Conservation (phyloP, 306 rosid genomes). For the Hippophae gyantsensis region DNA sequence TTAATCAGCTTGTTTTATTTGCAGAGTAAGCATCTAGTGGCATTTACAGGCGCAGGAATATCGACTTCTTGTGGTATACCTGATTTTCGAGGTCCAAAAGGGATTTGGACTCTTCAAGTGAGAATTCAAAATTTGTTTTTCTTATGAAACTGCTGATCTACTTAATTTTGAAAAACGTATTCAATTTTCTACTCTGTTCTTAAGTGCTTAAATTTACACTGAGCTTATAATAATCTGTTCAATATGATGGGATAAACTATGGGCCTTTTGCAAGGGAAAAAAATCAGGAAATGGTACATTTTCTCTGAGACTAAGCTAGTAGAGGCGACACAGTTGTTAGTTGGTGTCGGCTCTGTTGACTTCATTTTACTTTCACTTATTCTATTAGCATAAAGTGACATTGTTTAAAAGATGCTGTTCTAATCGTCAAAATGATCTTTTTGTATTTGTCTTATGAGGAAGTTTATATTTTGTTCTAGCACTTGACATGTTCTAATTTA, state of each 20-base stretch:
- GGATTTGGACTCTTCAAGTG: conserved; percentile 98
- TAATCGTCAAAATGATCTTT: too few relatives aligned
- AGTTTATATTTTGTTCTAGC: too few relatives aligned
- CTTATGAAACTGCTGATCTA: not conserved
- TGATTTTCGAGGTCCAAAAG: conserved; percentile 96
- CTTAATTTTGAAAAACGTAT: not conserved
- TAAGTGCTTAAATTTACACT: not conserved
- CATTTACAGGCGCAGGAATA: conserved; percentile 97
- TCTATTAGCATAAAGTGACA: too few relatives aligned
- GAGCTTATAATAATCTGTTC: not conserved
- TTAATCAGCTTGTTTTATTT: conserved; percentile 21
- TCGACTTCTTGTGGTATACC: conserved; percentile 98
- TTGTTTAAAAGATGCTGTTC: too few relatives aligned
- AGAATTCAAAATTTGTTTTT: conserved; percentile 10
- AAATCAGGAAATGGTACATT: too few relatives aligned
- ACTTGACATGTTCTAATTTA: too few relatives aligned
- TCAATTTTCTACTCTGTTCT: not conserved
- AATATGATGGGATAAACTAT: not conserved
- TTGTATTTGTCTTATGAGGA: too few relatives aligned
- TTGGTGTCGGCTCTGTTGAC: too few relatives aligned
- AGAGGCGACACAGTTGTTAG: too few relatives aligned
- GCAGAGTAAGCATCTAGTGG: conserved; percentile 98
- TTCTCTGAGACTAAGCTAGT: too few relatives aligned
- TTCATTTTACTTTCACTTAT: too few relatives aligned
- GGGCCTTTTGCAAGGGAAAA: not conserved